phyloP scores from a whole-genome alignment of 495 filamentous ascomycete genomes.

The Neurospora sp. region DNA sequence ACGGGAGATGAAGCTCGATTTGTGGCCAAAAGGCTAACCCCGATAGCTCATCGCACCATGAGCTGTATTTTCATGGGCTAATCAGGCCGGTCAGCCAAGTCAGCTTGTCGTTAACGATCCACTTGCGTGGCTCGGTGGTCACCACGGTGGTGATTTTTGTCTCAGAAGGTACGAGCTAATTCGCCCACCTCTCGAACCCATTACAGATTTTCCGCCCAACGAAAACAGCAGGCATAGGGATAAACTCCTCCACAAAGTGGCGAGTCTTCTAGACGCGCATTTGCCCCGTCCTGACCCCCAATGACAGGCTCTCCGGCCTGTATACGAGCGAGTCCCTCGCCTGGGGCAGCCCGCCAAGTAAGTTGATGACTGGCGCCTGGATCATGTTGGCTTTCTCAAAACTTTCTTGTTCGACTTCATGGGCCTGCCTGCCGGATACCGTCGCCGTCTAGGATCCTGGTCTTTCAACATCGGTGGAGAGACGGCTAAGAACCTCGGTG shows the following conservation, averaged over 20 bases:
- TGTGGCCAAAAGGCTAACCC: not conserved
- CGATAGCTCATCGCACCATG: not conserved
- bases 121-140: not conserved
- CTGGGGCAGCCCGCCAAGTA: not conserved
- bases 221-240: not conserved
- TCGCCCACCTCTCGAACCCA: not conserved
- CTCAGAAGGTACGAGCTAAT: not conserved
- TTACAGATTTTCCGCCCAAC: not conserved
- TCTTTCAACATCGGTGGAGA: not conserved
- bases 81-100: not conserved
- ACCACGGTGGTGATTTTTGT: not conserved
- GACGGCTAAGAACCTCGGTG: not conserved
- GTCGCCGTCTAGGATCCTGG: not conserved
- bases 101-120: not conserved
- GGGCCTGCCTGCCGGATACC: not conserved
- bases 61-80: not conserved
- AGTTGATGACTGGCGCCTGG: not conserved
- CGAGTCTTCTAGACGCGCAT: not conserved
- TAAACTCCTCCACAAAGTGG: not conserved
- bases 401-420: not conserved
- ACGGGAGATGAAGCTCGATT: not conserved
- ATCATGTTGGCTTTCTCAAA: not conserved
- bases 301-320: not conserved
- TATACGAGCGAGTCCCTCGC: not conserved
- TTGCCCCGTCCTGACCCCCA: not conserved